Conservation (phyloP, 768 basidiomycete genomes). For the Goffeauzyma gilvescens region DNA sequence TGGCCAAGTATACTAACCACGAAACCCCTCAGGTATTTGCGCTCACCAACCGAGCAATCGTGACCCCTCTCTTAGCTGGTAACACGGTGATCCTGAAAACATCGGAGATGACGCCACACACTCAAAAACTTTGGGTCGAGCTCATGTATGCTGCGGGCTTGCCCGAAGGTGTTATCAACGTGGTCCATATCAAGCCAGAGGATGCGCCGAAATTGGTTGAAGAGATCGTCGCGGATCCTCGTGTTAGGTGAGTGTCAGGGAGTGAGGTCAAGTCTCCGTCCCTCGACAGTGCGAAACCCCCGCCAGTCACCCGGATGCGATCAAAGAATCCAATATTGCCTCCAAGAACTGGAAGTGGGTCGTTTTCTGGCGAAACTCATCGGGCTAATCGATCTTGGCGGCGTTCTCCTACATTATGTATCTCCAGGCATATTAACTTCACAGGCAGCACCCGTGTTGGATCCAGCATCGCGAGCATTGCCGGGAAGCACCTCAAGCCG, state of each 20-base stretch:
- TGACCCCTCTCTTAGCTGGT: conserved; percentile 33
- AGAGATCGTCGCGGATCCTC: conserved; percentile 42
- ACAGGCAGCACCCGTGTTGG: conserved; percentile 31
- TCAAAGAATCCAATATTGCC: conserved; percentile 9
- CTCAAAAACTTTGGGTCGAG: conserved; percentile 28
- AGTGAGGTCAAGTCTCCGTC: background rate
- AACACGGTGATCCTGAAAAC: conserved; percentile 34
- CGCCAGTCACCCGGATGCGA: background rate
- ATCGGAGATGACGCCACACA: conserved; percentile 27
- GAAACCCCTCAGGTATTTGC: conserved; percentile 4
- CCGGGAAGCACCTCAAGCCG: conserved; percentile 34
- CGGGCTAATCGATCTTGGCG: too few species aligned
- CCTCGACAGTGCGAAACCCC: background rate
- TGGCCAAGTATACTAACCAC: background rate
- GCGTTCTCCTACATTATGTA: conserved; percentile 5
- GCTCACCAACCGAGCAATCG: conserved; percentile 20
- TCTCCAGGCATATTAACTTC: conserved; percentile 39
- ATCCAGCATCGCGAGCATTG: conserved; percentile 24
- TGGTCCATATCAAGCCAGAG: conserved; percentile 37
- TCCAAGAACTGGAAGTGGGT: background rate
- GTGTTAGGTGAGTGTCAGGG: conserved; percentile 23
- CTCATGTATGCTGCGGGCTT: conserved; percentile 40
- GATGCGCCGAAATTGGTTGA: conserved; percentile 37
- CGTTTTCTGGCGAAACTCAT: conserved; percentile 8
- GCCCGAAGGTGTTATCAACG: conserved; percentile 44